phyloP scores from a whole-genome alignment of 2,329 filamentous ascomycete genomes.

The Furcasterigmium furcatum region DNA sequence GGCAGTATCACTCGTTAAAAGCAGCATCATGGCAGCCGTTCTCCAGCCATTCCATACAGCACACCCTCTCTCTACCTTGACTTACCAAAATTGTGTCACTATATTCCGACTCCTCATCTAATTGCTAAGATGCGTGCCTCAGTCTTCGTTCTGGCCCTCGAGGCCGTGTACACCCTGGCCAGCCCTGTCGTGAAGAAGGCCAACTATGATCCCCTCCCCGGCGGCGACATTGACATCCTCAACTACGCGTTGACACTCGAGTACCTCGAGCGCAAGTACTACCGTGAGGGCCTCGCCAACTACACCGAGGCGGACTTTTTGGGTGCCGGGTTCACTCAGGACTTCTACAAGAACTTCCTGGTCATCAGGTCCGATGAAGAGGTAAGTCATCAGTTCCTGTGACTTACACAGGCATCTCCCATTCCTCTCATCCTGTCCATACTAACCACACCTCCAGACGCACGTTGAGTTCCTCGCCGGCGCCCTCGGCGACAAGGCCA shows the following conservation, averaged over 20 bases:
- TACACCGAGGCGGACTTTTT: constrained; percentile 51
- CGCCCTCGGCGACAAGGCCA: constrained; percentile 43
- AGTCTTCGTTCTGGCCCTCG: constrained; percentile 5
- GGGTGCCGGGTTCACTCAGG: constrained; percentile 43
- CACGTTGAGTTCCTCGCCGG: constrained; percentile 55
- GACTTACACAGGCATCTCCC: too few species aligned
- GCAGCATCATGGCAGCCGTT: too few species aligned
- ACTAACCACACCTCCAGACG: constrained; percentile 18
- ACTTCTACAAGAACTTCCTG: constrained; percentile 56
- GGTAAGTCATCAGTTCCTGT: too few species aligned
- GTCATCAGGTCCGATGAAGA: constrained; percentile 54
- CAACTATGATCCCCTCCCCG: constrained; percentile 14
- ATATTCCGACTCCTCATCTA: neutral
- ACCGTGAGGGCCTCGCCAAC: constrained; percentile 54
- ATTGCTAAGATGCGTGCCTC: constrained; percentile 11
- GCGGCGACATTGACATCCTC: constrained; percentile 29
- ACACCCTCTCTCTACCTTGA: too few species aligned
- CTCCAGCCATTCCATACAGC: too few species aligned
- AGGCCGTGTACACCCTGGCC: constrained; percentile 4
- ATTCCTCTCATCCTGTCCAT: neutral
- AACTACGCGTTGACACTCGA: constrained; percentile 49
- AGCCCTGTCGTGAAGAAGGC: constrained; percentile 10
- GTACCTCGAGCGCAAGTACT: constrained; percentile 61
- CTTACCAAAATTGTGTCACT: too few species aligned
- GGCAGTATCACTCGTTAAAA: too few species aligned